Conservation (phyloP, 768 basidiomycete genomes). For the Phlebiopsis gigantea region DNA sequence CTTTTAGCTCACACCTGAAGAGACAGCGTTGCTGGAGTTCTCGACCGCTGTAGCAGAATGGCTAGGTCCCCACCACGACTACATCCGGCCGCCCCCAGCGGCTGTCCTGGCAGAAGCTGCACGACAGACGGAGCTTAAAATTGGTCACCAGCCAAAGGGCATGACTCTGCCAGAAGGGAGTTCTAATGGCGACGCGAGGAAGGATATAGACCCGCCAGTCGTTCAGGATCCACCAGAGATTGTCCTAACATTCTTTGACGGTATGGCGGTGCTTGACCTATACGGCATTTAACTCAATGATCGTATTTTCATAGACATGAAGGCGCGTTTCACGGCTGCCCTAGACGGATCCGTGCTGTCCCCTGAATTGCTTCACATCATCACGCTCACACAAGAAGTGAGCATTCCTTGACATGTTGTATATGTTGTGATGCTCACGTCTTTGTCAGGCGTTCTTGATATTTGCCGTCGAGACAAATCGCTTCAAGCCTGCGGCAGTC, state of each 20-base stretch:
- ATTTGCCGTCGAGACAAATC: constrained; percentile 59
- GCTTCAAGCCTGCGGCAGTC: constrained; percentile 67
- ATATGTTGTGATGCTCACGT: background rate
- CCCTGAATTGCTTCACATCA: constrained; percentile 64
- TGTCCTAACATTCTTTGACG: constrained; percentile 56
- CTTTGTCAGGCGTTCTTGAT: constrained; percentile 60
- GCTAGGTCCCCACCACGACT: constrained; percentile 73
- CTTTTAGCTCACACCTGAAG: constrained; percentile 61
- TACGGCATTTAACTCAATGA: background rate
- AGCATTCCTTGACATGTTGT: background rate
- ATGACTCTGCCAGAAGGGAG: constrained; percentile 43
- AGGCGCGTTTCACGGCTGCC: constrained; percentile 42
- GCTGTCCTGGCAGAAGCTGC: constrained; percentile 72
- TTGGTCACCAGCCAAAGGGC: constrained; percentile 62
- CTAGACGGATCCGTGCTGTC: constrained; percentile 36
- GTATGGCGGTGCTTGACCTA: constrained; percentile 29
- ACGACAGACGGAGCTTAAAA: constrained; percentile 66
- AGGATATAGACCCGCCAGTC: constrained; percentile 67
- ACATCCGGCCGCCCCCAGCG: constrained; percentile 64
- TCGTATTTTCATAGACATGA: constrained; percentile 41
- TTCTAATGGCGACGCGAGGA: constrained; percentile 49
- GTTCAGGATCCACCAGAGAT: constrained; percentile 55
- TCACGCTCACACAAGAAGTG: constrained; percentile 73
- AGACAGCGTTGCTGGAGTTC: constrained; percentile 53
- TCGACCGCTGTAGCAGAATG: constrained; percentile 61